Base-by-base conservation (phyloP, 1,284 basidiomycete species). In the Chondrostereum purpureum region DNA sequence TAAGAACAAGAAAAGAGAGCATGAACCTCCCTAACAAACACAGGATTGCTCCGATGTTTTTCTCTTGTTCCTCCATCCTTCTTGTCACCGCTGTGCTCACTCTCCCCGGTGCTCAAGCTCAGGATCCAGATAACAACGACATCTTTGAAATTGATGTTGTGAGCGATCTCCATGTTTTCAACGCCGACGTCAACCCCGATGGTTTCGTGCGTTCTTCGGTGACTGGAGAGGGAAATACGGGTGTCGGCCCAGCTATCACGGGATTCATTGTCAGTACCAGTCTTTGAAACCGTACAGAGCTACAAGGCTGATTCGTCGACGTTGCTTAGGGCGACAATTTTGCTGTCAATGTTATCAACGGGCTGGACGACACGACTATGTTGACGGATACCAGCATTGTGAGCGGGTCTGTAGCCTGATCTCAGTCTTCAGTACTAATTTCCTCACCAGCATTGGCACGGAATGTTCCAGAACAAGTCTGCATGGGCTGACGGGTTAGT, bases 381-480 rank as follows among this genome's bases (percentile, higher is more conserved):
- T 35, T 52, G 4, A 50, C 42, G 1, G 42, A 23, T 2, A 58
- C 43, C 5, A 33, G 24, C 50, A 40, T 60, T 36, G 50, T 51
- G 35, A 21, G 42, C 24, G 40, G 39, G 27, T 34, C 40, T 41
- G 36, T 16, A 3, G 5, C 16, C 24, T 5, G 38, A 24, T 36
- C 8, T 51, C 49, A 37, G 42, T 43, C n/a, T 14, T 19, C 2
- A 33, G 2, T 17, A 13, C 37, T 19, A 4, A 3, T 3, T 43
- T 37, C 14, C 5, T 22, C 17, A n/a, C 5, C 48, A 75, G 72
- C 73, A 75, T 50, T 76, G 72, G 72, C 73, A 76, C 44, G 73
- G 73, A 5, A 51, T 75, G 12, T 64, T 67, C 47, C 70, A 73
- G 54, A 45, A 56, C 13, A 47, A 57, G 13, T 66, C 67, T 38